Percentiles rank a stretch among this genome's conserved stretches.
phyloP scores from a whole-genome alignment of 306 rosid species.

The Ormosia emarginata region DNA sequence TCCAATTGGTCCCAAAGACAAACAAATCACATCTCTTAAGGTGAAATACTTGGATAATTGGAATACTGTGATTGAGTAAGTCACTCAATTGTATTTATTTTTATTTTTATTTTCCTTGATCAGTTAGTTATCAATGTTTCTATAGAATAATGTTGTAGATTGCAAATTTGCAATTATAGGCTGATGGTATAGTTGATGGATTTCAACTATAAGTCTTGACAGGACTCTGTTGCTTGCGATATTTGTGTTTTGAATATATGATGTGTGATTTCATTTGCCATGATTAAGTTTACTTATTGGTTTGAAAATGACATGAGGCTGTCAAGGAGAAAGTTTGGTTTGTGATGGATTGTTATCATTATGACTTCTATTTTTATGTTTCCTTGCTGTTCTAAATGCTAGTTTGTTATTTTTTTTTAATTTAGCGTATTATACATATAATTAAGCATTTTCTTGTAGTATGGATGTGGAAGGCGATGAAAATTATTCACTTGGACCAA shows the following conservation, averaged over 20 bases:
- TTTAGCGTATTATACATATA: neutral
- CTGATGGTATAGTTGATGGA: slow-evolving; percentile 13
- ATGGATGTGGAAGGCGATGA: slow-evolving; percentile 39
- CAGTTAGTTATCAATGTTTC: neutral
- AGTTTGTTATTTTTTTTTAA: neutral
- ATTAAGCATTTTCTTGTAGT: slow-evolving; percentile 27
- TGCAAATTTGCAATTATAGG: neutral
- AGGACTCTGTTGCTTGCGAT: slow-evolving; percentile 2
- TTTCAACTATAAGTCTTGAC: neutral
- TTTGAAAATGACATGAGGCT: slow-evolving; percentile 5
- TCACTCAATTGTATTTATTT: slow-evolving; percentile 5
- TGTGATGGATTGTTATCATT: neutral
- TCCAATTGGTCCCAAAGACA: slow-evolving; percentile 63
- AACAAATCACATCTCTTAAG: slow-evolving; percentile 59
- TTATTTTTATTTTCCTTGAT: neutral
- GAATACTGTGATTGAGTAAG: slow-evolving; percentile 53
- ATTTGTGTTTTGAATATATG: neutral
- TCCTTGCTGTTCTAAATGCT: neutral
- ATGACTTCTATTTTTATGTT: neutral
- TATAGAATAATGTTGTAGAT: neutral
- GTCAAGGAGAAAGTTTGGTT: neutral
- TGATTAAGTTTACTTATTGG: neutral
- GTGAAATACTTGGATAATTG: slow-evolving; percentile 58
- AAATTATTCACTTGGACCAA: slow-evolving; percentile 37
- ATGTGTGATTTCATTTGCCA: neutral